Conservation (phyloP, 2,329 filamentous ascomycete genomes). For the Epichloe glyceriae region DNA sequence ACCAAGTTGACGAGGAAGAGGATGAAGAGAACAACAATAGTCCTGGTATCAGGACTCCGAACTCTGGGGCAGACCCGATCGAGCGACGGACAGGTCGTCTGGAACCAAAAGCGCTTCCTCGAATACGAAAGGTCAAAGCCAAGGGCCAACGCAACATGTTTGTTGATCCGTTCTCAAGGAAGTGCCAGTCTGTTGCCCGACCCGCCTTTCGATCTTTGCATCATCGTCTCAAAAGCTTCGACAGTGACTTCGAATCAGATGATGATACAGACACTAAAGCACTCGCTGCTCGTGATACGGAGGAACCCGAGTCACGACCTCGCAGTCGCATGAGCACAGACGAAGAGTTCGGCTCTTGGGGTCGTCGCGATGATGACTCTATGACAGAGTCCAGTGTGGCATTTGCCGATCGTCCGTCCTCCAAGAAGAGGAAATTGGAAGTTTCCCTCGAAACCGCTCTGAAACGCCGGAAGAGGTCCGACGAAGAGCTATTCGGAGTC, state of each 20-base stretch:
- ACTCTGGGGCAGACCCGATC: conserved; percentile 46
- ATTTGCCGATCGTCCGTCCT: conserved; percentile 39
- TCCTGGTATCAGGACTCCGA: conserved; percentile 51
- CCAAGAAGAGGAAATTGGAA: conserved; percentile 63
- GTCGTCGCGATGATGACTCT: conserved; percentile 44
- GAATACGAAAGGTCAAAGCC: conserved; percentile 58
- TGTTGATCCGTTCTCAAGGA: conserved; percentile 52
- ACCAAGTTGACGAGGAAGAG: conserved; percentile 49
- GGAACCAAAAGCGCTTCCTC: conserved; percentile 50
- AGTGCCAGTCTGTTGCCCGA: conserved; percentile 42
- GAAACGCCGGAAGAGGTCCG: conserved; percentile 69
- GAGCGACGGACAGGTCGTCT: conserved; percentile 46
- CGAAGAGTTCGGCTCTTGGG: conserved; percentile 36
- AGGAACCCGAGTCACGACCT: conserved; percentile 72
- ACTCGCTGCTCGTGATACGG: conserved; percentile 58
- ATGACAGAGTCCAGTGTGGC: conserved; percentile 63
- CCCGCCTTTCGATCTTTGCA: conserved; percentile 69
- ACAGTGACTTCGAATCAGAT: conserved; percentile 71
- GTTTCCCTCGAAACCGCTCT: conserved; percentile 52
- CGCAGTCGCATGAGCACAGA: conserved; percentile 61
- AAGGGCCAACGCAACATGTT: conserved; percentile 47
- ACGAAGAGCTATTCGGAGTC: conserved; percentile 65
- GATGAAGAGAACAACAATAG: conserved; percentile 47
- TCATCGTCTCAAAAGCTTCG: conserved; percentile 51
- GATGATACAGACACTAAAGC: conserved; percentile 54